phyloP scores from a whole-genome alignment of 2,329 filamentous ascomycete genomes.

The Aspergillus udagawae region DNA sequence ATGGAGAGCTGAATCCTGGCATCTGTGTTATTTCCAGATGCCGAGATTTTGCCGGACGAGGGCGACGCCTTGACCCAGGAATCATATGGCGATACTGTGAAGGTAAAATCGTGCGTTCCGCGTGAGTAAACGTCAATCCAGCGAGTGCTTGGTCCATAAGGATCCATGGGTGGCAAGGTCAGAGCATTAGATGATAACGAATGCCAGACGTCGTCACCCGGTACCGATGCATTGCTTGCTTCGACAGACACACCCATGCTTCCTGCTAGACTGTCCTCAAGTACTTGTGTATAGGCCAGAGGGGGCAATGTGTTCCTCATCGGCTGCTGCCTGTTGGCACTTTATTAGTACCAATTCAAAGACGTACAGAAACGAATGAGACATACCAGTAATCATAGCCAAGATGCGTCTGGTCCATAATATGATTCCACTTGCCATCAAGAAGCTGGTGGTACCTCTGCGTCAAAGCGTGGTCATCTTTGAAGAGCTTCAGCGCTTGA shows the following conservation, averaged over 20 bases:
- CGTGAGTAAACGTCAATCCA: conserved; percentile 64
- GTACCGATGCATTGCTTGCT: conserved; percentile 62
- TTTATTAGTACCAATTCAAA: conserved; percentile 35
- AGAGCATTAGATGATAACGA: conserved; percentile 50
- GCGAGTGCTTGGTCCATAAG: conserved; percentile 52
- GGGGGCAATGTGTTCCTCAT: conserved; percentile 66
- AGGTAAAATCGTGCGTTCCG: conserved; percentile 52
- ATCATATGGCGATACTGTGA: conserved; percentile 47
- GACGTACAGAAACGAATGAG: not conserved
- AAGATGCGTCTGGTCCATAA: conserved; percentile 55
- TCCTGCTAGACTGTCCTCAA: conserved; percentile 57
- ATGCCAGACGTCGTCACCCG: conserved; percentile 63
- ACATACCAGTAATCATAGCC: conserved; percentile 45
- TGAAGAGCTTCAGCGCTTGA: conserved; percentile 51
- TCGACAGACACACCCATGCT: conserved; percentile 62
- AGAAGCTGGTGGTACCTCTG: conserved; percentile 55
- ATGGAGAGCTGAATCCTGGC: conserved; percentile 52
- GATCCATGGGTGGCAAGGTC: conserved; percentile 54
- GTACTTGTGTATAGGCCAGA: conserved; percentile 56
- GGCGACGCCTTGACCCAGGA: conserved; percentile 53
- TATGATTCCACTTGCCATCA: conserved; percentile 60
- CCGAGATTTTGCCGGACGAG: conserved; percentile 47
- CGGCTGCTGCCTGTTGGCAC: conserved; percentile 59
- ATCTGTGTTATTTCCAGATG: conserved; percentile 42
- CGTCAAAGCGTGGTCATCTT: conserved; percentile 56